Base-by-base conservation (phyloP, 2,329 filamentous ascomycete species). In the Cordyceps militaris region DNA sequence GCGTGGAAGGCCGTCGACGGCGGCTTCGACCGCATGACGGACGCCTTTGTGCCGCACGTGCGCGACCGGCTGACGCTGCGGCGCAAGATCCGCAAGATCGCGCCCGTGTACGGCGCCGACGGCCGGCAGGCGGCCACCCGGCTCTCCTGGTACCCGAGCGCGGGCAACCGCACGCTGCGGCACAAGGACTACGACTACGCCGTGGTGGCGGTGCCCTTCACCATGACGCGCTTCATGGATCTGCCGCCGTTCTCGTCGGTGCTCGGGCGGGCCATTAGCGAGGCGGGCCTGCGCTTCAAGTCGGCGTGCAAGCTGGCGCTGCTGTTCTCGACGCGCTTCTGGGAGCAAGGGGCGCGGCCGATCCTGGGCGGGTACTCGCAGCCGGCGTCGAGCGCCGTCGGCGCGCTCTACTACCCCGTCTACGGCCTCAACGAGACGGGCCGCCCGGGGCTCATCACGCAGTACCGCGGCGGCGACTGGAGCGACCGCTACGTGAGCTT, bases 381-480 rank as follows among this genome's bases (percentile, higher is more conserved):
- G 0, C 67, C 71, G 11, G 66, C 68, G 49, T 60, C 66, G 1
- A 44, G 65, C 1, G 67, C 69, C 1, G 62, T 73, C 36, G 70
- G 70, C 1, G 64, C 53, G 5, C 65, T 72, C 8, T 72, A 69
- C 57, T 73, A 72, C 47, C 70, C 70, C 4, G 69, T 67, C 0
- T 73, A 66, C 46, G 69, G 70, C 16, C 63, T 71, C 10, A 72
- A 72, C 24, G 66, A 65, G 4, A 69, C 69, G 0, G 16, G 9
- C 42, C 67, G 70, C 0, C 70, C 70, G 0, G 70, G 69, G 4
- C 67, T 71, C 0, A 65, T 73, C 11, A 66, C 71, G 2, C 67
- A 66, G 0, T 73, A 72, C 60, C 63, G 66, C 42, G 60, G 59
- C 36, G 59, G 58, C 23, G 69, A 70, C 57, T 70, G 67, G 66